These are phyloP conservation scores for Gracilaria caudata DNA, from an alignment of 23 red algal genomes.

Conservation along the genomic window DNA sequence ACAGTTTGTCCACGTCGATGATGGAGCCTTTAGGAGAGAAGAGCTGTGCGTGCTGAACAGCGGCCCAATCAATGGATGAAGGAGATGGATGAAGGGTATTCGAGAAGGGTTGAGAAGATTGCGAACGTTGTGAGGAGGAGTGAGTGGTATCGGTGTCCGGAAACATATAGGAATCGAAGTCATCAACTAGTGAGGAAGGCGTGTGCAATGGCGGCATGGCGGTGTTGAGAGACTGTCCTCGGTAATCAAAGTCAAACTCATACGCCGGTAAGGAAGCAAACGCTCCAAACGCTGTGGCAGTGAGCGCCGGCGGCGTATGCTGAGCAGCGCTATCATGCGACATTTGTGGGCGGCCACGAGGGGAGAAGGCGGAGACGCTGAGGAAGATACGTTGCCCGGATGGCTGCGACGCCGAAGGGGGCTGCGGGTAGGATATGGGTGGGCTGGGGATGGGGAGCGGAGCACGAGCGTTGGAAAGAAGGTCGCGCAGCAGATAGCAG, in stretches of 20 bases:
- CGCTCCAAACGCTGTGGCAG: not conserved
- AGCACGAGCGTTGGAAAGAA: not conserved
- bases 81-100: not conserved
- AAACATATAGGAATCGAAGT: conserved; percentile 66
- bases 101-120: conserved; percentile 5
- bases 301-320: not conserved
- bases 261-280: conserved; percentile 41
- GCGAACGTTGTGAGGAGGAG: conserved; percentile 16
- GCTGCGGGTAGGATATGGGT: not conserved
- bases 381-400: not conserved
- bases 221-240: conserved; percentile 19
- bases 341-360: not conserved
- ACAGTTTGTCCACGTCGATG: conserved; percentile 41
- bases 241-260: conserved; percentile 59
- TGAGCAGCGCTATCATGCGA: not conserved
- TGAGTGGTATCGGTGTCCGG: conserved; percentile 30
- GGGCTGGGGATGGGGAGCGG: not conserved
- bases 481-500: too few relatives aligned
- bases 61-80: conserved; percentile 39
- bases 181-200: conserved; percentile 27
- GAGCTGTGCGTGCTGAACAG: conserved; percentile 19
- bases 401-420: not conserved
- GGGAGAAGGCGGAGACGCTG: not conserved
- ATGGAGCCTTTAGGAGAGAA: conserved; percentile 28
- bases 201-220: not conserved